These are phyloP conservation scores for Linaria vulgaris DNA, from an alignment of 257 asterid species.

Conservation along the genomic window DNA sequence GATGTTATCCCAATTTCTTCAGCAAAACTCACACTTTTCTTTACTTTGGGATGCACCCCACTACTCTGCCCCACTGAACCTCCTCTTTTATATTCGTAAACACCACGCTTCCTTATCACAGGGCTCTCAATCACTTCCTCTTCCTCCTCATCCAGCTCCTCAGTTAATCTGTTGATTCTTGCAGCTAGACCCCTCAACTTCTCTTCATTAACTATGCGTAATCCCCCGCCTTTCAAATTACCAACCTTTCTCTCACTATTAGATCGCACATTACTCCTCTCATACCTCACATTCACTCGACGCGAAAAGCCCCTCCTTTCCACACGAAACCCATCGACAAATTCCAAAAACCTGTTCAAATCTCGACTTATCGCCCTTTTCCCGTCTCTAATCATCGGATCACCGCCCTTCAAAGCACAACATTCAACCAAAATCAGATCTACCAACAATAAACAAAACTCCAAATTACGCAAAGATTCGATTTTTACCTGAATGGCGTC, in stretches of 20 bases:
- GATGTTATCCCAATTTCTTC: conserved; percentile 48
- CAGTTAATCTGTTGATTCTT: conserved; percentile 48
- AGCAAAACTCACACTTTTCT: no score
- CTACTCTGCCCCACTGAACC: no score
- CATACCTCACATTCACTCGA: conserved; percentile 37
- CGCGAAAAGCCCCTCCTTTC: conserved; percentile 35
- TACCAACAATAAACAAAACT: neutral
- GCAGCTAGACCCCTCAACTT: conserved; percentile 41
- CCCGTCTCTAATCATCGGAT: conserved; percentile 83
- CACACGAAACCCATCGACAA: conserved; percentile 41
- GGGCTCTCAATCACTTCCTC: conserved; percentile 33
- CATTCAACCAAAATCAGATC: conserved; percentile 16
- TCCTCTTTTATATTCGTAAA: conserved; percentile 21
- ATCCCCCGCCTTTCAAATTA: conserved; percentile 23
- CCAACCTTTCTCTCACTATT: conserved; percentile 23
- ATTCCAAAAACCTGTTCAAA: conserved; percentile 52
- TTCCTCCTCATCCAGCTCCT: conserved; percentile 47
- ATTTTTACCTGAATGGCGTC: conserved; percentile 58
- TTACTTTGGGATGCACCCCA: no score
- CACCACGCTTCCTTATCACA: conserved; percentile 29
- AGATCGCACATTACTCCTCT: conserved; percentile 30
- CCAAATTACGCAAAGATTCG: neutral
- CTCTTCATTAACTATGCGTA: conserved; percentile 30
- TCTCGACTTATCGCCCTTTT: conserved; percentile 55
- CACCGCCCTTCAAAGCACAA: conserved; percentile 59